These are phyloP conservation scores for Phaffia tasmanica DNA, from an alignment of 768 basidiomycete species.

Conservation along the genomic window DNA sequence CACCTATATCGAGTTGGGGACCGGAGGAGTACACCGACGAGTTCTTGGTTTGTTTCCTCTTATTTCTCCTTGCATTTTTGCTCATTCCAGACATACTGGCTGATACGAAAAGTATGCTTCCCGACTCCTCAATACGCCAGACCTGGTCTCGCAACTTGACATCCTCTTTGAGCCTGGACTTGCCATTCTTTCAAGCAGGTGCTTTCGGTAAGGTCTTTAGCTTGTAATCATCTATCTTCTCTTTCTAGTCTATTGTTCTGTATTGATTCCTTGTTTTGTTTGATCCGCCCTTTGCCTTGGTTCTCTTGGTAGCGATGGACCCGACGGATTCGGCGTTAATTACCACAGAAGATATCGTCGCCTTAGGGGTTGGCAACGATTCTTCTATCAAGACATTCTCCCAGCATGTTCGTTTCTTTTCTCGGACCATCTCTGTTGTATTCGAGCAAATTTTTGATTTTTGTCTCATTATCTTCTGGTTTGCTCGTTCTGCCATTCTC, in stretches of 20 bases:
- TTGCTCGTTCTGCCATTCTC: background rate
- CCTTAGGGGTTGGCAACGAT: constrained; percentile 37
- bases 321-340: constrained; percentile 32
- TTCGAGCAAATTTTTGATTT: too few relatives aligned
- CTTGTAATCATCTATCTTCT: constrained; percentile 21
- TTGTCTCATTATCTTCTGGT: background rate
- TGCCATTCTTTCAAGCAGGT: constrained; percentile 30
- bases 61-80: background rate
- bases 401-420: constrained; percentile 6
- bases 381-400: constrained; percentile 2
- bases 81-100: background rate
- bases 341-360: constrained; percentile 40
- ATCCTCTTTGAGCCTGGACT: constrained; percentile 25
- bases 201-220: constrained; percentile 21
- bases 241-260: constrained; percentile 23
- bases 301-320: constrained; percentile 31
- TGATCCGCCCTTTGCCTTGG: constrained; percentile 29
- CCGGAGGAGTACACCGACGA: background rate
- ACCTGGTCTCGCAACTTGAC: constrained; percentile 1
- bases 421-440: too few relatives aligned
- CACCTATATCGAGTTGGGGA: constrained; percentile 7
- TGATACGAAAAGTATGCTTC: too few relatives aligned
- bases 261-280: constrained; percentile 27
- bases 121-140: background rate
- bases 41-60: background rate